These are phyloP conservation scores for Cicer pinnatifidum DNA, from an alignment of 306 rosid species.

Conservation along the genomic window DNA sequence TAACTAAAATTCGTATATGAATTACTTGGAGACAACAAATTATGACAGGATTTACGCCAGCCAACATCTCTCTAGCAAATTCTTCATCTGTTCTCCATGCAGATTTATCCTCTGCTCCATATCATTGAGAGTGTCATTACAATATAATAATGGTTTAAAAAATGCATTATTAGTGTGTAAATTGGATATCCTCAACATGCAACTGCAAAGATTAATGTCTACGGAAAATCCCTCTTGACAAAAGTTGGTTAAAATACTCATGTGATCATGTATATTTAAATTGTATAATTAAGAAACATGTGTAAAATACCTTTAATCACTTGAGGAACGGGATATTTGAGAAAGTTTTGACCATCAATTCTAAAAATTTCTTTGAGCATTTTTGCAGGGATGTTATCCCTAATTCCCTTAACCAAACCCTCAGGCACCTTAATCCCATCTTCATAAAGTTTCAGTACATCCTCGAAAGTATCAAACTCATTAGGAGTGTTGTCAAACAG, in stretches of 20 bases:
- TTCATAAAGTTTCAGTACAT: slow-evolving; percentile 68
- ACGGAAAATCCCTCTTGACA: too few relatives aligned
- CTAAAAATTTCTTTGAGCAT: slow-evolving; percentile 68
- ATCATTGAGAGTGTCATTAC: slow-evolving; percentile 39
- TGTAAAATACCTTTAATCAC: slow-evolving; percentile 69
- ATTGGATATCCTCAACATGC: too few relatives aligned
- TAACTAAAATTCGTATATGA: slow-evolving; percentile 14
- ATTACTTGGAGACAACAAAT: slow-evolving; percentile 69
- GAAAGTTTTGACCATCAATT: slow-evolving; percentile 65
- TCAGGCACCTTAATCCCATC: slow-evolving; percentile 69
- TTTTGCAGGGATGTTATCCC: slow-evolving; percentile 60
- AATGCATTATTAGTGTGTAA: background rate
- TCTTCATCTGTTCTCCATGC: slow-evolving; percentile 93
- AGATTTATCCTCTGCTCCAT: slow-evolving; percentile 64
- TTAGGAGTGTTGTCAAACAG: slow-evolving; percentile 54
- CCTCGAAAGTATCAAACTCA: slow-evolving; percentile 73
- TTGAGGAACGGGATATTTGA: slow-evolving; percentile 73
- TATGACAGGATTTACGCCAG: slow-evolving; percentile 75
- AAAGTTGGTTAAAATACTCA: background rate
- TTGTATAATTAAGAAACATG: background rate
- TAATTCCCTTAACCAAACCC: slow-evolving; percentile 50
- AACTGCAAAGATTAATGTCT: too few relatives aligned
- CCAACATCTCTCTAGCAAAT: slow-evolving; percentile 89
- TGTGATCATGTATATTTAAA: background rate
- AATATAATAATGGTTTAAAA: background rate